These are phyloP conservation scores for Thermothelomyces thermophilus DNA, from an alignment of 2,329 filamentous ascomycete species.

Conservation along the genomic window DNA sequence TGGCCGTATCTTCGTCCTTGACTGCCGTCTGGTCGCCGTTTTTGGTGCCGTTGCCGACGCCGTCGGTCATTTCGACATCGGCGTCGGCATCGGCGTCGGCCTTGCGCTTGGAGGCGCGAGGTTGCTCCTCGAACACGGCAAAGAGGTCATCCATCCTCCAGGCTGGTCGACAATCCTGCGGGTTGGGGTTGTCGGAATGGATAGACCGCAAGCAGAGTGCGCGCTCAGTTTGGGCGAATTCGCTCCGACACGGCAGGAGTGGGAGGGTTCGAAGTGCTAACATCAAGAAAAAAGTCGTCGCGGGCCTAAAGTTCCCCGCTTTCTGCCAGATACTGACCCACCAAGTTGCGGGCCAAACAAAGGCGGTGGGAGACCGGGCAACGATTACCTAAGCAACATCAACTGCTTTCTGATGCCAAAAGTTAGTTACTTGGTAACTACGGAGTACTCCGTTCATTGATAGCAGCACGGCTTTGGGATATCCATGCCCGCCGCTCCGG, in stretches of 20 bases:
- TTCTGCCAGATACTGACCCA: background rate
- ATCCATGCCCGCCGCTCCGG: no score
- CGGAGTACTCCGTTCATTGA: no score
- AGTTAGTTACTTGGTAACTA: no score
- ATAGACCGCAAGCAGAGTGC: background rate
- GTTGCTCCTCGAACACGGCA: conserved; percentile 69
- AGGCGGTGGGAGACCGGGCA: no score
- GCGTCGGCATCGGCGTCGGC: conserved; percentile 18
- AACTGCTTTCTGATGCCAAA: no score
- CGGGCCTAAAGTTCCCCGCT: background rate
- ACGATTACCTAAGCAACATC: no score
- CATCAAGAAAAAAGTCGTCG: background rate
- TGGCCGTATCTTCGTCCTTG: conserved; percentile 32
- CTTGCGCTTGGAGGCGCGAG: conserved; percentile 40
- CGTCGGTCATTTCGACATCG: conserved; percentile 40
- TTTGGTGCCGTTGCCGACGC: conserved; percentile 22
- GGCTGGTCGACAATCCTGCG: background rate
- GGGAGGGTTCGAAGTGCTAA: no score
- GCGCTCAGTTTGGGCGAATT: background rate
- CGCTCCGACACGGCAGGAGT: background rate
- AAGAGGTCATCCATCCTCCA: conserved; percentile 68
- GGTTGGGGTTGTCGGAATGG: background rate
- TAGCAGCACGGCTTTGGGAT: no score
- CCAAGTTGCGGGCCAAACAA: no score
- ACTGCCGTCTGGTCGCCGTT: conserved; percentile 31